phyloP scores from a whole-genome alignment of 352 stramenopile genomes.

The Globisporangium radiosum region DNA sequence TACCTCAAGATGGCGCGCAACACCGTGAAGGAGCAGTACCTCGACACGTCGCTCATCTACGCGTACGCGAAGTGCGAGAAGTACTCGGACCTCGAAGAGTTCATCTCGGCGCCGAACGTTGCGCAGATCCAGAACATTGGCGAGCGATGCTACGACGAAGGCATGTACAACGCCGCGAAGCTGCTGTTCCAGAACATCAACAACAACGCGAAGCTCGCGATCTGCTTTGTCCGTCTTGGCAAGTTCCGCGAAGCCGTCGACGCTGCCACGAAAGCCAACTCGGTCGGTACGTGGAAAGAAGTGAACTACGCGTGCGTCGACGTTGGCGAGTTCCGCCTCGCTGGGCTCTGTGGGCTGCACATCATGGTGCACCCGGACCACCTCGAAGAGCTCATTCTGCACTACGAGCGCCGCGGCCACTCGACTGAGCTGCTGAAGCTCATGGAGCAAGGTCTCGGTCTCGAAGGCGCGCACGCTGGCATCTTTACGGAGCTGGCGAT shows the following conservation, averaged over 20 bases:
- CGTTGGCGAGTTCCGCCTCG: slow-evolving; percentile 97
- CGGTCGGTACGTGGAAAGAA: slow-evolving; percentile 99
- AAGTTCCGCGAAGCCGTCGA: slow-evolving; percentile 99
- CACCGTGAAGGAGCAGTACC: slow-evolving; percentile 98
- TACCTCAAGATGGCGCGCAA: slow-evolving; percentile 99
- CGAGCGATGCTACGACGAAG: slow-evolving; percentile 97
- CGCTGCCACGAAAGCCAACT: slow-evolving; percentile 98
- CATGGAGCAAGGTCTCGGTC: slow-evolving; percentile 97
- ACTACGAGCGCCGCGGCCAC: slow-evolving; percentile 98
- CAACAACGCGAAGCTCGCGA: slow-evolving; percentile 99
- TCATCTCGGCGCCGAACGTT: slow-evolving; percentile 99
- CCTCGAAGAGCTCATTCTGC: slow-evolving; percentile 98
- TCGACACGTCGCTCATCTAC: slow-evolving; percentile 99
- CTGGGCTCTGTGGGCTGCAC: slow-evolving; percentile 96
- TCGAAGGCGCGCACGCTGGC: slow-evolving; percentile 98
- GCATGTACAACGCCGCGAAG: slow-evolving; percentile 98
- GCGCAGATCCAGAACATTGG: slow-evolving; percentile 99
- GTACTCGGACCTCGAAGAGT: slow-evolving; percentile 98
- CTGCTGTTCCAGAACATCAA: slow-evolving; percentile 99
- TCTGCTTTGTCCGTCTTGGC: slow-evolving; percentile 98
- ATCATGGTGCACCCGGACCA: slow-evolving; percentile 99
- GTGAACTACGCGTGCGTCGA: slow-evolving; percentile 98
- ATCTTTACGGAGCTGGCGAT: slow-evolving; percentile 99
- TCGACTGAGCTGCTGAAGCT: slow-evolving; percentile 96
- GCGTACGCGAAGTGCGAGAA: slow-evolving; percentile 98